phyloP scores from a whole-genome alignment of 2,329 filamentous ascomycete species.

The Colletotrichum incanum region DNA sequence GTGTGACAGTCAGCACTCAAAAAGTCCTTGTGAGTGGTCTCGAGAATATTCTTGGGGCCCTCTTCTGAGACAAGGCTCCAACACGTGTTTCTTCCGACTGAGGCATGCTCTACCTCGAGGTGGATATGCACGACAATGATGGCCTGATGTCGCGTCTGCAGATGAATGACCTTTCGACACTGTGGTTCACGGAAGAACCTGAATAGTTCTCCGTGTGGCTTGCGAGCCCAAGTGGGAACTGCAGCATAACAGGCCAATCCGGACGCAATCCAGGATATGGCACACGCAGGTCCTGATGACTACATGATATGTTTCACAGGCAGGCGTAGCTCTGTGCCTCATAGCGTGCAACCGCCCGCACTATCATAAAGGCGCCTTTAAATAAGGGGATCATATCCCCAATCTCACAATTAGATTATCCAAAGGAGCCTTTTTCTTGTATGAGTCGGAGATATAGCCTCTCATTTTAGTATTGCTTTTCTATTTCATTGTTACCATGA shows the following conservation, averaged over 20 bases:
- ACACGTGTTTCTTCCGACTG: background rate
- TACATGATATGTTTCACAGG: background rate
- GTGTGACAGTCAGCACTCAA: background rate
- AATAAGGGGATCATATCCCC: background rate
- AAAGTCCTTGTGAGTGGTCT: background rate
- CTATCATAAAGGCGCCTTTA: no score
- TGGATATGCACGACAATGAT: background rate
- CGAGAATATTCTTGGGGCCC: background rate
- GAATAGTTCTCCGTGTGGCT: conserved; percentile 13
- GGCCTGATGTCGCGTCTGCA: background rate
- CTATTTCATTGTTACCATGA: background rate
- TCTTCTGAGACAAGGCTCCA: background rate
- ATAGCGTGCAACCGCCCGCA: background rate
- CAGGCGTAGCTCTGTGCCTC: background rate
- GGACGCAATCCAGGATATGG: background rate
- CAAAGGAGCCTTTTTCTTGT: background rate
- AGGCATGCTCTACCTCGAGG: background rate
- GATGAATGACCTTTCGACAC: background rate
- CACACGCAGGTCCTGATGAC: background rate
- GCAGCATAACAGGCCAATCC: background rate
- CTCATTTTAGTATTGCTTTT: background rate
- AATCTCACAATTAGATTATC: no score
- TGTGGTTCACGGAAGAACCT: conserved; percentile 28
- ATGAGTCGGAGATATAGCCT: background rate
- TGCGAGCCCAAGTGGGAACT: background rate